Conservation (phyloP, 495 filamentous ascomycete genomes). For the Lichina pygmaea region DNA sequence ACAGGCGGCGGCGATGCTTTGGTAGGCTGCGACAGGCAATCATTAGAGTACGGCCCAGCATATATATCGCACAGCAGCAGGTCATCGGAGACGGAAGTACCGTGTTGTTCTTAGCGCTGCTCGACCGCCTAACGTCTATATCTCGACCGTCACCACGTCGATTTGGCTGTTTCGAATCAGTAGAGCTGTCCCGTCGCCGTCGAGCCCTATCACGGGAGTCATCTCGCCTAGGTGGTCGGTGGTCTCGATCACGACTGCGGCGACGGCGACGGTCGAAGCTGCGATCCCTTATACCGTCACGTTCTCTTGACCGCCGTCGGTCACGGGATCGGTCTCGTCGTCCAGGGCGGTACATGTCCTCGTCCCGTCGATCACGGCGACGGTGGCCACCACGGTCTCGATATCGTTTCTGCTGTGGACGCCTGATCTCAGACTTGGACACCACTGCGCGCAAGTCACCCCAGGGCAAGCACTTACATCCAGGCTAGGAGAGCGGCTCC, state of each 20-base stretch:
- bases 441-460: constrained; percentile 16
- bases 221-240: constrained; percentile 43
- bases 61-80: not conserved
- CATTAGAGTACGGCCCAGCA: not conserved
- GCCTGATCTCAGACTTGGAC: constrained; percentile 28
- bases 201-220: constrained; percentile 46
- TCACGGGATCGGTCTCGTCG: constrained; percentile 40
- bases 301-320: constrained; percentile 27
- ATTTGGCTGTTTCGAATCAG: constrained; percentile 43
- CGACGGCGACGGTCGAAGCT: constrained; percentile 22
- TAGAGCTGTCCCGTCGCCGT: constrained; percentile 46
- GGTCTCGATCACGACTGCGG: constrained; percentile 44
- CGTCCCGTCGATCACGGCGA: constrained; percentile 21
- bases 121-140: constrained; percentile 18
- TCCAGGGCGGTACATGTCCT: constrained; percentile 33
- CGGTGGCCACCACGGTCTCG: constrained; percentile 53
- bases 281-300: constrained; percentile 26
- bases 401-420: constrained; percentile 20
- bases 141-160: constrained; percentile 39
- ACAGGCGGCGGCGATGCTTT: constrained; percentile 22
- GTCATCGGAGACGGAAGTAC: constrained; percentile 16
- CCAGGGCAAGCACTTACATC: constrained; percentile 26
- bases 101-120: constrained; percentile 21
- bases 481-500: constrained; percentile 39
- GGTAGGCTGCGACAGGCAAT: constrained; percentile 5